These are phyloP conservation scores for Sclerotinia trifoliorum DNA, from an alignment of 2,329 filamentous ascomycete species.

Conservation along the genomic window DNA sequence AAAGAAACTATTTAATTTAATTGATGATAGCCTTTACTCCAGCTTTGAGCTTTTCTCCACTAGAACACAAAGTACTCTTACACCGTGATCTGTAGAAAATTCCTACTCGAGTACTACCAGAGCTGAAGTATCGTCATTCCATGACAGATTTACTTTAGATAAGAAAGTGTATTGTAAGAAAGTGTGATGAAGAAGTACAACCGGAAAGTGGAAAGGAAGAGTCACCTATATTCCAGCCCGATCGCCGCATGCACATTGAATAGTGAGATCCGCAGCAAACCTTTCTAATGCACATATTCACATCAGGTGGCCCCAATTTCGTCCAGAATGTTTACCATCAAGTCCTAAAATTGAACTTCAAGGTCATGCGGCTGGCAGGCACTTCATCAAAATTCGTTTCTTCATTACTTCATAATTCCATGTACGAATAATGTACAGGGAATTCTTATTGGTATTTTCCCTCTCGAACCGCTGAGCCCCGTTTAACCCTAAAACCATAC, in stretches of 20 bases:
- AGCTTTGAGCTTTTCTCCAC: background rate
- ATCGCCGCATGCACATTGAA: background rate
- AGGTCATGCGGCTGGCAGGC: background rate
- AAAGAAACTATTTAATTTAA: background rate
- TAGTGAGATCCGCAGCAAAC: background rate
- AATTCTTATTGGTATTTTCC: background rate
- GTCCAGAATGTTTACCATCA: background rate
- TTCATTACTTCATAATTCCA: slow-evolving; percentile 3
- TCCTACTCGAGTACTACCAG: no score
- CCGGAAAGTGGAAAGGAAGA: no score
- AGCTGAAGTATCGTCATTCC: no score
- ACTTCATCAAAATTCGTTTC: background rate
- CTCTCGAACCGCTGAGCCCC: background rate
- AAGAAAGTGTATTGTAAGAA: no score
- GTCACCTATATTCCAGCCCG: no score
- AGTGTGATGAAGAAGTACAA: no score
- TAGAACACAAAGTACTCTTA: background rate
- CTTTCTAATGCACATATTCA: background rate
- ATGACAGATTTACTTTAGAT: no score
- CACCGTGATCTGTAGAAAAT: background rate
- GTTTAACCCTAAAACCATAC: background rate
- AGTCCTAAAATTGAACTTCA: no score
- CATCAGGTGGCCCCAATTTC: background rate
- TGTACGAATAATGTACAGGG: background rate
- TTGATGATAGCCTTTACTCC: background rate